Evolutionary conservation across 768 basidiomycete genomes (phyloP).

Genomic region (Coprinopsis strossmayeri): DNA sequence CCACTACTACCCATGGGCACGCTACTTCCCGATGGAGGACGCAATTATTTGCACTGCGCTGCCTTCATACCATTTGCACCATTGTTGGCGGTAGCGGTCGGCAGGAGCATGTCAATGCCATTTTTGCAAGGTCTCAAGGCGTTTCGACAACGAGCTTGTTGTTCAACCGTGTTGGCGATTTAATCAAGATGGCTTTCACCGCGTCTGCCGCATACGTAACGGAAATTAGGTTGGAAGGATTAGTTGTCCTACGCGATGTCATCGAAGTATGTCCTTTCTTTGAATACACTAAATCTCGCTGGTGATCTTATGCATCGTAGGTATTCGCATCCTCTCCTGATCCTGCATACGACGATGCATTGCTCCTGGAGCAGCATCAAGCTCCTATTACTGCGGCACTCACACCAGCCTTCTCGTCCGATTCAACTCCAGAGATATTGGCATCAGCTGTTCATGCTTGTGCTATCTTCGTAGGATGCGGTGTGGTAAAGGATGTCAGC

Average conservation of each 20-base stretch:
- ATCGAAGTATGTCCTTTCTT: constrained; percentile 56
- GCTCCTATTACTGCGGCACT: constrained; percentile 97
- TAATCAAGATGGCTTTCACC: constrained; percentile 97
- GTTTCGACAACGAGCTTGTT: constrained; percentile 54
- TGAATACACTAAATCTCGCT: not conserved
- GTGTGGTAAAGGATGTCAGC: constrained; percentile 82
- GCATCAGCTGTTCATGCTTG: constrained; percentile 91
- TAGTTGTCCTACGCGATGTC: constrained; percentile 85
- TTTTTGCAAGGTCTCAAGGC: constrained; percentile 57
- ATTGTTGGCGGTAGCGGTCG: constrained; percentile 68
- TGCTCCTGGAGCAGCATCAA: constrained; percentile 94
- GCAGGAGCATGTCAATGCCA: constrained; percentile 79
- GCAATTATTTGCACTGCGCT: constrained; percentile 89
- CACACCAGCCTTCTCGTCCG: constrained; percentile 92
- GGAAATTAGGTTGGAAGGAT: constrained; percentile 87
- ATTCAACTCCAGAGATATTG: constrained; percentile 92
- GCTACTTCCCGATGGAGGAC: constrained; percentile 90
- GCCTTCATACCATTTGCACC: constrained; percentile 82
- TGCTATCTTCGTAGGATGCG: constrained; percentile 92
- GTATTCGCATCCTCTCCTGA: constrained; percentile 84
- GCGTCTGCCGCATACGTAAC: constrained; percentile 95
- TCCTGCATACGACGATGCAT: constrained; percentile 85
- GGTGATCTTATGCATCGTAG: constrained; percentile 32
- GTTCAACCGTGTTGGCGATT: constrained; percentile 80
- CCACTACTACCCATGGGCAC: constrained; percentile 31